Evolutionary conservation across 306 rosid genomes (phyloP).

Genomic region (Cucurbita ficifolia): DNA sequence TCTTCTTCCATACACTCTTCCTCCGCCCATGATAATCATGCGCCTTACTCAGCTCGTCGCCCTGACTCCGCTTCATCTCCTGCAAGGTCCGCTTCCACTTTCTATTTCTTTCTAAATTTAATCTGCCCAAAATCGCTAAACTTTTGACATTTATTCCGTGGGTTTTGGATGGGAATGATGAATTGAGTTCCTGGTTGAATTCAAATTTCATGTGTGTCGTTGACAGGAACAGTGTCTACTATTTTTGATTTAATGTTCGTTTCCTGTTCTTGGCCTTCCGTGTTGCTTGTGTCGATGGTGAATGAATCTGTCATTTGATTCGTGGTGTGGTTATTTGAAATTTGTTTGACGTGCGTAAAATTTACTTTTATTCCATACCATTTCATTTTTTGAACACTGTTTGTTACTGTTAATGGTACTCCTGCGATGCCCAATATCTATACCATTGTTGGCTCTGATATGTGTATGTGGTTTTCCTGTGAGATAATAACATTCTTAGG

Average conservation of each 20-base stretch:
- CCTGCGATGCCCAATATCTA: not conserved
- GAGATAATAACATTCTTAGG: not conserved
- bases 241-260: not conserved
- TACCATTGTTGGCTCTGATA: not conserved
- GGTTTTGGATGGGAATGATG: not conserved
- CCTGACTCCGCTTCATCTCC: conserved; percentile 39
- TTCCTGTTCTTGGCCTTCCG: not conserved
- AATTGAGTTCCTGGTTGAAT: not conserved
- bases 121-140: not conserved
- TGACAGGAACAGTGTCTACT: not conserved
- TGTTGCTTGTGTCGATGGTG: not conserved
- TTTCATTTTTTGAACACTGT: not conserved
- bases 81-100: conserved; percentile 32
- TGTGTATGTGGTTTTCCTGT: not conserved
- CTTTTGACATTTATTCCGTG: not conserved
- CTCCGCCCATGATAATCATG: conserved; percentile 37
- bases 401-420: not conserved
- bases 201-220: not conserved
- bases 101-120: not conserved
- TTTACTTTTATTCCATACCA: not conserved
- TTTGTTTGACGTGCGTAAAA: not conserved
- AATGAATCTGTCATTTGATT: not conserved
- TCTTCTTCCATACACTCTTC: conserved; percentile 14
- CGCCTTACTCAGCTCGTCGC: conserved; percentile 32
- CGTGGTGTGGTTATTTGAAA: not conserved